Conservation (phyloP, 352 stramenopile species). For the Phytophthora litchii region DNA sequence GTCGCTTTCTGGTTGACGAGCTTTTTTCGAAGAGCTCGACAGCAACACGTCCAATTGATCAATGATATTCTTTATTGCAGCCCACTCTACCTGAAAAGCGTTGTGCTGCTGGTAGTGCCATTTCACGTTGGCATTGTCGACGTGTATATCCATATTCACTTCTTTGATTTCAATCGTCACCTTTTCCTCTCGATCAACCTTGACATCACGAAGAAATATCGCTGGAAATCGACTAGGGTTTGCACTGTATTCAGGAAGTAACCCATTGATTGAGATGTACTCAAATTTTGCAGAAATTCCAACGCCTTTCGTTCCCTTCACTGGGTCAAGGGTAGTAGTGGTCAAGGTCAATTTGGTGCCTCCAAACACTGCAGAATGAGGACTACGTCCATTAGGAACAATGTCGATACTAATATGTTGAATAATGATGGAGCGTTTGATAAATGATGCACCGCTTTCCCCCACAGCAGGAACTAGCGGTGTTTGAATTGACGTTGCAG, state of each 20-base stretch:
- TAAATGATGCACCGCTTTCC: constrained; percentile 17
- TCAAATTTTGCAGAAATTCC: constrained; percentile 22
- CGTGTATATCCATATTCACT: constrained; percentile 34
- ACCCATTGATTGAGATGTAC: constrained; percentile 31
- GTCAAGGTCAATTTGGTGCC: constrained; percentile 14
- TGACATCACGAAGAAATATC: constrained; percentile 33
- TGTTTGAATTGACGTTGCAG: constrained; percentile 25
- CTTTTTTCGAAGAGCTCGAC: constrained; percentile 27
- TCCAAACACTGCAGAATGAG: constrained; percentile 31
- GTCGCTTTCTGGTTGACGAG: constrained; percentile 3
- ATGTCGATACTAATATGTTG: constrained; percentile 30
- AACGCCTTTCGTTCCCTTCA: constrained; percentile 13
- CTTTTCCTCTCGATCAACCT: constrained; percentile 36
- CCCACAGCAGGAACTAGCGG: constrained; percentile 11
- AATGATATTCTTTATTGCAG: constrained; percentile 30
- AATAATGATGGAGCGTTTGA: constrained; percentile 22
- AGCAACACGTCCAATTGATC: constrained; percentile 50
- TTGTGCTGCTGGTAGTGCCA: constrained; percentile 44
- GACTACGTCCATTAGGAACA: constrained; percentile 6
- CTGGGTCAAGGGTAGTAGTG: constrained; percentile 6
- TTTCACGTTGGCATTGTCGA: constrained; percentile 33
- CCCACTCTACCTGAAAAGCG: constrained; percentile 38
- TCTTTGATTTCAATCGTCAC: constrained; percentile 26
- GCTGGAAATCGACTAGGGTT: constrained; percentile 17
- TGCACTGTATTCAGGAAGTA: constrained; percentile 11